Base-by-base conservation (phyloP, 306 rosid genomes). In the Casuarina cunninghamiana region DNA sequence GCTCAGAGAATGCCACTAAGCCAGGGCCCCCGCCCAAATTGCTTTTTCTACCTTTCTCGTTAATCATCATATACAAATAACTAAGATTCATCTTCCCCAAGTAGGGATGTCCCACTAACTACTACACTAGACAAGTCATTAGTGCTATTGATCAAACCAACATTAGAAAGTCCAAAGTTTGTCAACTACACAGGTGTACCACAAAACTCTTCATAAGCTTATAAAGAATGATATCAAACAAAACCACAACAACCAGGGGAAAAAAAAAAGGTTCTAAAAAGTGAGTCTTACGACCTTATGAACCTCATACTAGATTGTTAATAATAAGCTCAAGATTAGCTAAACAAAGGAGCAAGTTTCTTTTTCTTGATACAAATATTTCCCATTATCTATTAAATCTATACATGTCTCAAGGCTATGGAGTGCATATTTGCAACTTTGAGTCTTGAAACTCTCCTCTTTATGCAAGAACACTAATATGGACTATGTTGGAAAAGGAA, bases 71-170 rank as follows among this genome's bases (percentile, higher is more conserved):
- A 89, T 79, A 83, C 65, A 81, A 86, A 79, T 61, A 78, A 68
- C 60, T 81, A 78, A 67, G 88, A 81, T 77, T 93, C 99, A 79
- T 93, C 97, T 69, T 92, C 97, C 70, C 76, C 89, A 75, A 80
- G 92, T 74, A 93, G 81, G 80, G 93, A 86, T 67, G 96, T 87
- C 65, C 90, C 92, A 63, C 97, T 91, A 79, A 91, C 97, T 12
- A 88, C 97, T 75, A 94, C 96, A 76, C 97, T 97, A 69, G 99
- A 88, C 81, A 96, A 89, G 83, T 96, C 99, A 85, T 95, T 98
- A 32, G 98, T 96, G 84, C 97, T 96, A 86, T 96, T 96, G 89
- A 93, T 91, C 73, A 96, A 98, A 86, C 99, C 99, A 81, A 96
- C 99, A 86, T 96, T 96, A 43, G 99, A 96, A 79, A 96, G 98